Evolutionary conservation across 768 basidiomycete species (phyloP).

Genomic region (Lactarius deliciosus): DNA sequence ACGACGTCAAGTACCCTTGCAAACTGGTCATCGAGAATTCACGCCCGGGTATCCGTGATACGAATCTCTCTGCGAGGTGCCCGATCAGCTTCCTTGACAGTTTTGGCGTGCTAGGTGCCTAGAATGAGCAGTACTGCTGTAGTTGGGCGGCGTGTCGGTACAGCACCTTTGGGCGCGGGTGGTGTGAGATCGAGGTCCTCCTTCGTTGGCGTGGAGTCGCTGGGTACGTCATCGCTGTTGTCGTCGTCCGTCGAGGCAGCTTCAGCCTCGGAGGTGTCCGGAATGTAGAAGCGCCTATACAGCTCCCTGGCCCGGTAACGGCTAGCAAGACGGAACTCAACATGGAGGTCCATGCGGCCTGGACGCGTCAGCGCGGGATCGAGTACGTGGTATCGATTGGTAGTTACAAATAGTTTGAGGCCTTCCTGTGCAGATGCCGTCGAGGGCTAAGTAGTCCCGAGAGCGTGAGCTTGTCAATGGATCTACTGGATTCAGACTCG

Average conservation of each 20-base stretch:
- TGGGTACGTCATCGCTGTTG: constrained; percentile 25
- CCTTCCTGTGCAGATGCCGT: constrained; percentile 80
- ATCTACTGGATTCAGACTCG: neutral
- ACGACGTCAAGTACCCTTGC: constrained; percentile 65
- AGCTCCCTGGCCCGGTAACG: constrained; percentile 64
- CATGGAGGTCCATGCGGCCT: constrained; percentile 76
- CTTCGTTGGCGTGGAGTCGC: constrained; percentile 29
- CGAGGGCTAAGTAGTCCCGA: constrained; percentile 76
- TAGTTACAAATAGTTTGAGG: constrained; percentile 77
- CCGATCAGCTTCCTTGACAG: constrained; percentile 43
- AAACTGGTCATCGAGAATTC: constrained; percentile 45
- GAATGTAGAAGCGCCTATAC: constrained; percentile 67
- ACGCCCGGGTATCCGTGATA: constrained; percentile 49
- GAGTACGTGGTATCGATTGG: constrained; percentile 67
- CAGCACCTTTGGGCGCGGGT: neutral
- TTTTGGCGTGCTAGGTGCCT: constrained; percentile 36
- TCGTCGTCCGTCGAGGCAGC: constrained; percentile 31
- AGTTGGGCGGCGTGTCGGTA: neutral
- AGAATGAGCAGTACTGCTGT: constrained; percentile 19
- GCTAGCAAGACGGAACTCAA: constrained; percentile 76
- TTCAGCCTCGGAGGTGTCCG: constrained; percentile 34
- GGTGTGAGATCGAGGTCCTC: neutral
- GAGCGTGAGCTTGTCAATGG: constrained; percentile 49
- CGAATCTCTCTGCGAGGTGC: constrained; percentile 56
- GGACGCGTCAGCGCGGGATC: constrained; percentile 76